phyloP scores from a whole-genome alignment of 768 basidiomycete species.

The Rhodosporidiobolus odoratus region DNA sequence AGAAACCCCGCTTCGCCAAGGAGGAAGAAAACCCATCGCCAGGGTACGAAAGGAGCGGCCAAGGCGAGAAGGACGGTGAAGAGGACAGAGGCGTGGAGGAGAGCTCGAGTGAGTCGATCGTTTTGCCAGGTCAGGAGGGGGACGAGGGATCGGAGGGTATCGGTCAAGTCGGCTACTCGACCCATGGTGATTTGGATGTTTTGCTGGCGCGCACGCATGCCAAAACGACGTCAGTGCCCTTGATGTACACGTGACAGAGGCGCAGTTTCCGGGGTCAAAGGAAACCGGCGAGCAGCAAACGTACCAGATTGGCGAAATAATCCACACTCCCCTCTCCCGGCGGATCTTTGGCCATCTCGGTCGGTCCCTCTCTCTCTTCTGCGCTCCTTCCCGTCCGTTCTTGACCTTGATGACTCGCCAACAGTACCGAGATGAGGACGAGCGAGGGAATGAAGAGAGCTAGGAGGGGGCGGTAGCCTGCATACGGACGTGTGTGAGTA shows the following conservation, averaged over 20 bases:
- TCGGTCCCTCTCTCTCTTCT: slow-evolving; percentile 15
- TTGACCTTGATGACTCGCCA: slow-evolving; percentile 19
- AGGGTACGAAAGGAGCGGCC: slow-evolving; percentile 28
- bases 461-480: slow-evolving; percentile 30
- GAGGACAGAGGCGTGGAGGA: slow-evolving; percentile 34
- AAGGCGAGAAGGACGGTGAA: slow-evolving; percentile 24
- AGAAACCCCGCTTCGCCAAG: slow-evolving; percentile 33
- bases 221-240: too few species aligned
- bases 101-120: slow-evolving; percentile 27
- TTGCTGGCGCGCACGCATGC: too few species aligned
- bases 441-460: slow-evolving; percentile 28
- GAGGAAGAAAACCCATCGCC: slow-evolving; percentile 35
- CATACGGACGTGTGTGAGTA: too few species aligned
- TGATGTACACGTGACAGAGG: too few species aligned
- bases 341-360: slow-evolving; percentile 12
- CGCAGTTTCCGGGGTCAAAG: too few species aligned
- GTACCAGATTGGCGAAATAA: slow-evolving; percentile 35
- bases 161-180: slow-evolving; percentile 36
- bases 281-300: background rate
- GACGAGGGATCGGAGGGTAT: slow-evolving; percentile 34
- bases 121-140: slow-evolving; percentile 41
- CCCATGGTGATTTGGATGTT: slow-evolving; percentile 44
- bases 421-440: slow-evolving; percentile 21
- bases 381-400: background rate
- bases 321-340: slow-evolving; percentile 27